A percentile compares a stretch with the other conserved stretches of the same genome.
phyloP scores from a whole-genome alignment of 73 alveolate species.

The Chromera velia region DNA sequence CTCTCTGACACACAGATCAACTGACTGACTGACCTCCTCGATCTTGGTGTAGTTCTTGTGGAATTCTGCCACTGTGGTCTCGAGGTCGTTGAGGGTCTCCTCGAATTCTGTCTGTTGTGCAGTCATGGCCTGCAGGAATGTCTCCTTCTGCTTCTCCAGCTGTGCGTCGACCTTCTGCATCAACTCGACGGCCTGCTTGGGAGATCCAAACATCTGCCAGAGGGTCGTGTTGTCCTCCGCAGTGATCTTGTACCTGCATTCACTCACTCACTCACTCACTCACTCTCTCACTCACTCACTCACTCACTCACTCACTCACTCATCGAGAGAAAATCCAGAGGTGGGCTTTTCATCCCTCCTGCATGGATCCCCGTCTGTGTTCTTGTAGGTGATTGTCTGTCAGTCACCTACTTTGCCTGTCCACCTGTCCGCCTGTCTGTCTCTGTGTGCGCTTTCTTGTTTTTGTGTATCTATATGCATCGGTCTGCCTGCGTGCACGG shows the following conservation, averaged over 20 bases:
- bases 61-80: constrained; percentile 51
- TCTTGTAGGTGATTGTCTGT: too few species aligned
- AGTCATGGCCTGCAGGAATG: constrained; percentile 43
- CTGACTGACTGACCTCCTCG: not conserved
- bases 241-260: constrained; percentile 44
- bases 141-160: constrained; percentile 45
- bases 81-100: constrained; percentile 55
- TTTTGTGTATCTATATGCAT: too few species aligned
- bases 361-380: too few species aligned
- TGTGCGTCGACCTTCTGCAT: constrained; percentile 32
- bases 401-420: too few species aligned
- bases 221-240: constrained; percentile 56
- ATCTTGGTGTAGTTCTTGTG: constrained; percentile 43
- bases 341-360: too few species aligned
- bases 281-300: too few species aligned
- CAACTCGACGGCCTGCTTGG: constrained; percentile 56
- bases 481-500: too few species aligned
- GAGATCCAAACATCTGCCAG: constrained; percentile 60
- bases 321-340: not conserved
- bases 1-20: constrained; percentile 26
- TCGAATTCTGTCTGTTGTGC: constrained; percentile 59
- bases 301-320: too few species aligned
- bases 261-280: too few species aligned
- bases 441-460: too few species aligned
- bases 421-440: too few species aligned